Base-by-base conservation (phyloP, 2,329 filamentous ascomycete genomes). In the Penicillium hordei region DNA sequence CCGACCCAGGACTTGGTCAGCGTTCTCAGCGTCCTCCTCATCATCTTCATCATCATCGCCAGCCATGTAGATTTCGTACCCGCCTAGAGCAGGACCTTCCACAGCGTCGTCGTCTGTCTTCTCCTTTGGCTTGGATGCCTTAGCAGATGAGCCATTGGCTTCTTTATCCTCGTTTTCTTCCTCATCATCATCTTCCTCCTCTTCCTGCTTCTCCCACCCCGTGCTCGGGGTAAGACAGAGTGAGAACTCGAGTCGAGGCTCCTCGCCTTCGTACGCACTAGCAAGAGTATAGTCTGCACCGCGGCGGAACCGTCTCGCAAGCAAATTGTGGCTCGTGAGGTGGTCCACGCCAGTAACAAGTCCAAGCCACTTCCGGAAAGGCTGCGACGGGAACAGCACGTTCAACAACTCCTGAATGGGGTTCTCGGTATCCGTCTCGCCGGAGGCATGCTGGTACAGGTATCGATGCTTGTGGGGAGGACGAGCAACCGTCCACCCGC, bases 381-480 rank as follows among this genome's bases (percentile, higher is more conserved):
- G 86, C 23, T 83, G 82, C 59, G 91, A 96, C 0, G 94, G 93
- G 19, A 99, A 82, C 55, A 97, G 83, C 13, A 89, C 84, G 63
- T 96, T 86, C 12, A 97, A 76, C 9, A 99, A 81, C 72, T 95
- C 90, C 54, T 88, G 85, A 58, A 95, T 82, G 0, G 90, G 78
- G 74, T 44, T 63, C 58, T 74, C 64, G 65, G 69, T 50, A 63
- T 69, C 58, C 69, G 72, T 42, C 56, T 57, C 29, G 74, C 63
- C 3, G 65, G 61, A 31, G 78, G 74, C 65, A 45, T 91, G 86
- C 59, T 90, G 83, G 75, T 94, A 99, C 2, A 96, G 81, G 73
- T 89, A 99, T 15, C 93, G 90, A 71, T 97, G 92, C 79, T 99
- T 99, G 78, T 99, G 93, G 0, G 94, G 94, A 39, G 94, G 94